Evolutionary conservation across 768 basidiomycete genomes (phyloP).

Genomic region (Boletus barrowsii): DNA sequence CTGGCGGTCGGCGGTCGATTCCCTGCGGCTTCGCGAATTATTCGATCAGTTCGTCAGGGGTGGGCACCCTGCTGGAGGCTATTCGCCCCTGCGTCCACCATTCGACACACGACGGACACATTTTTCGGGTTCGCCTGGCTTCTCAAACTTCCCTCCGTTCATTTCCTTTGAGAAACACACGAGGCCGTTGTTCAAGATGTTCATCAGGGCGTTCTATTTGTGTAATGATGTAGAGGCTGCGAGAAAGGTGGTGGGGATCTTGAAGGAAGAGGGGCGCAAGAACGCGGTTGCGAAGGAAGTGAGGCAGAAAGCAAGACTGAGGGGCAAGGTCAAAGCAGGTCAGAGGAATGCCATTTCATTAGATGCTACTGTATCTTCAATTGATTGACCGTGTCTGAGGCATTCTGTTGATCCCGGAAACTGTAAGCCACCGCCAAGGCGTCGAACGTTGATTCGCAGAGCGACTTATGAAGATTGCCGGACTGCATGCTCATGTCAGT

Average conservation of each 20-base stretch:
- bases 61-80: slow-evolving; percentile 50
- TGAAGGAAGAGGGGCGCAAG: slow-evolving; percentile 41
- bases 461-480: neutral
- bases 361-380: slow-evolving; percentile 1
- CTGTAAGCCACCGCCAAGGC: neutral
- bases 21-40: slow-evolving; percentile 45
- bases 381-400: slow-evolving; percentile 7
- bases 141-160: slow-evolving; percentile 39
- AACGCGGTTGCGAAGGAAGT: slow-evolving; percentile 8
- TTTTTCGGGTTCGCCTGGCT: slow-evolving; percentile 15
- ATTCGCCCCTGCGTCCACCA: slow-evolving; percentile 36
- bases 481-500: neutral
- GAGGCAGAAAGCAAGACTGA: slow-evolving; percentile 18
- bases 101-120: slow-evolving; percentile 39
- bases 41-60: slow-evolving; percentile 61
- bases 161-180: slow-evolving; percentile 58
- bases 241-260: slow-evolving; percentile 49
- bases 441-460: neutral
- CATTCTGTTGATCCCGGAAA: neutral
- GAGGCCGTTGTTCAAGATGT: slow-evolving; percentile 70
- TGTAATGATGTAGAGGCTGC: slow-evolving; percentile 55
- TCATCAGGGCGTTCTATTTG: slow-evolving; percentile 61
- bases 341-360: neutral
- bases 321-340: slow-evolving; percentile 17
- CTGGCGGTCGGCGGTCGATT: slow-evolving; percentile 46